Base-by-base conservation (phyloP, 257 asterid genomes). In the Gentiana macrophylla region DNA sequence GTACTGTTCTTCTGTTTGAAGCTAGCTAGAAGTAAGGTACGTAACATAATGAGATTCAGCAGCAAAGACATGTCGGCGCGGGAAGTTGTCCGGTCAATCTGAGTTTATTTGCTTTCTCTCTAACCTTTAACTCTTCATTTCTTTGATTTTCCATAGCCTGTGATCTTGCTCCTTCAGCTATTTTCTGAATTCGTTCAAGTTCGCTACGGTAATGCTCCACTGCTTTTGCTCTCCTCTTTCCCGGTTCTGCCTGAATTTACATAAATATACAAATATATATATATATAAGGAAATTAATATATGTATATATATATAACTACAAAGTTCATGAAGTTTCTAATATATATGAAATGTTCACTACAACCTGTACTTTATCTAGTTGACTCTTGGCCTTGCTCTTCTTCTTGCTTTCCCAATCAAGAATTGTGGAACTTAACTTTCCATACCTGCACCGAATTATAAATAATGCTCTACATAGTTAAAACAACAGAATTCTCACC, bases 31-130 rank as follows among this genome's bases (percentile, higher is more conserved):
- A 24, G 24, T 24, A 24, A 24, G 24, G 24, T 24, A 24, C 24
- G 24, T 24, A 4, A 32, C 12, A 33, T 6, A 32, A 12, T 24
- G 36, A 6, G 45, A 11, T 52, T 84, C 71, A 84, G 53, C 83
- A 80, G 76, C 94, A 82, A 62, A 79, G 55, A 63, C 93, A 83
- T 62, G 82, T 68, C 57, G 86, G 24, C 24, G 24, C 50, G 59
- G 97, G 94, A 12, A 76, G 61, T 70, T 75, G 83, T 51, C 97
- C 97, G 0, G 93, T 89, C 62, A 57, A 67, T 78, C 94, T 82
- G 71, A 86, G 74, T 68, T 77, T 83, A 12, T 72, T 66, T 62
- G 93, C 83, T 72, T 81, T 89, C 62, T 78, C 90, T 69, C 62
- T 81, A 67, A 64, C 83, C 75, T 80, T 82, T 4, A 64, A 60